A percentile compares a stretch with the other conserved stretches of the same genome.
These are phyloP conservation scores for Endogone sp. DNA, from an alignment of 192 early-diverging fungal species.

Conservation along the genomic window DNA sequence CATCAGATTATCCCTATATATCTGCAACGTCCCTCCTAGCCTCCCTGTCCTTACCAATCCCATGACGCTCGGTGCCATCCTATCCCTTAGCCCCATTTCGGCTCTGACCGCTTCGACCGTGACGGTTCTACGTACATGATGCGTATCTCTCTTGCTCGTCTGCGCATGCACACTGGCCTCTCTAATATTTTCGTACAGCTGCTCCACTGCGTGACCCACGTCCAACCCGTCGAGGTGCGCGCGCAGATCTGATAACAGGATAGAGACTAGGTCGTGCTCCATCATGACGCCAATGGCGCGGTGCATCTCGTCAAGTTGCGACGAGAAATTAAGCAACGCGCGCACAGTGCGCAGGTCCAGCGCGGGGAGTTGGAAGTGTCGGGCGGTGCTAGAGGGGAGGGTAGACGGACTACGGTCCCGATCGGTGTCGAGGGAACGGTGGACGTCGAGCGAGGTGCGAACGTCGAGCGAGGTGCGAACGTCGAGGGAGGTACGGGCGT, in stretches of 20 bases:
- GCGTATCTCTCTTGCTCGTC: neutral
- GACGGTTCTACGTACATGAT: neutral
- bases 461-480: conserved; percentile 1
- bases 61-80: conserved; percentile 69
- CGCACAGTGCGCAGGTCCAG: conserved; percentile 60
- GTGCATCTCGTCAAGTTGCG: conserved; percentile 62
- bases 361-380: conserved; percentile 19
- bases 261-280: conserved; percentile 65
- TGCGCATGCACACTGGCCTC: neutral
- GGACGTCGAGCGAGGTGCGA: conserved; percentile 24
- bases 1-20: conserved; percentile 74
- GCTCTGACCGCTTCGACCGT: neutral
- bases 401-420: neutral
- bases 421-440: conserved; percentile 26
- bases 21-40: conserved; percentile 61
- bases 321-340: conserved; percentile 53
- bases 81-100: conserved; percentile 34
- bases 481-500: conserved; percentile 35
- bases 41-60: conserved; percentile 76
- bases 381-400: neutral
- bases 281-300: conserved; percentile 66
- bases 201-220: conserved; percentile 10
- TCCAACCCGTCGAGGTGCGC: conserved; percentile 49
- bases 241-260: conserved; percentile 61
- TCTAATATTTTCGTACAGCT: neutral